Percentiles rank a stretch among this genome's conserved stretches.
Evolutionary conservation across 495 filamentous ascomycete genomes (phyloP).

Genomic region (Aspergillus affinis): DNA sequence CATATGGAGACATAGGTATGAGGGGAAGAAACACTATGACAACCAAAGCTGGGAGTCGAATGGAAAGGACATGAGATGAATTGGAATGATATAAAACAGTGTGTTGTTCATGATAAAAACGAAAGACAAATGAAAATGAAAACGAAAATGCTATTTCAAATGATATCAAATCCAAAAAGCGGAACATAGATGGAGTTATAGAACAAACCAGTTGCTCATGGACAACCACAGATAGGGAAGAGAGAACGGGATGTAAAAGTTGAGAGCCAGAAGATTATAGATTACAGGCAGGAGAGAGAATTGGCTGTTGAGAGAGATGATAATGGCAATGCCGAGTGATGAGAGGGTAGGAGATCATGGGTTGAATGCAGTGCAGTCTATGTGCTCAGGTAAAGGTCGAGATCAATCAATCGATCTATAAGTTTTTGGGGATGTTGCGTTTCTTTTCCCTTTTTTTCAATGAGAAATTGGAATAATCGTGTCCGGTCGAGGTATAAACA

Average conservation of each 20-base stretch:
- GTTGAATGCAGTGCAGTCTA: constrained; percentile 18
- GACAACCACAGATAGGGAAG: constrained; percentile 1
- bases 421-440: constrained; percentile 7
- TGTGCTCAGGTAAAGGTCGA: constrained; percentile 15
- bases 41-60: not conserved
- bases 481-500: constrained; percentile 12
- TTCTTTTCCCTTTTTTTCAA: not conserved
- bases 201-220: constrained; percentile 15
- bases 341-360: constrained; percentile 4
- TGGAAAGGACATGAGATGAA: not conserved
- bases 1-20: too few species aligned
- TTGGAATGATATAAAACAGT: not conserved
- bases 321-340: not conserved
- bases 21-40: not conserved
- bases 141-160: not conserved
- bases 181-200: constrained; percentile 4
- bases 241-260: not conserved
- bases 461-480: constrained; percentile 6
- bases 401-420: constrained; percentile 10
- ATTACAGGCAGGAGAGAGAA: constrained; percentile 17
- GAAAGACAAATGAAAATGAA: not conserved
- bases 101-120: not conserved
- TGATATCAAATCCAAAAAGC: constrained; percentile 1
- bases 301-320: not conserved
- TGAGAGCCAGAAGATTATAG: constrained; percentile 19